Conservation (phyloP, 2,329 filamentous ascomycete genomes). For the Chaetothyriales sp. region DNA sequence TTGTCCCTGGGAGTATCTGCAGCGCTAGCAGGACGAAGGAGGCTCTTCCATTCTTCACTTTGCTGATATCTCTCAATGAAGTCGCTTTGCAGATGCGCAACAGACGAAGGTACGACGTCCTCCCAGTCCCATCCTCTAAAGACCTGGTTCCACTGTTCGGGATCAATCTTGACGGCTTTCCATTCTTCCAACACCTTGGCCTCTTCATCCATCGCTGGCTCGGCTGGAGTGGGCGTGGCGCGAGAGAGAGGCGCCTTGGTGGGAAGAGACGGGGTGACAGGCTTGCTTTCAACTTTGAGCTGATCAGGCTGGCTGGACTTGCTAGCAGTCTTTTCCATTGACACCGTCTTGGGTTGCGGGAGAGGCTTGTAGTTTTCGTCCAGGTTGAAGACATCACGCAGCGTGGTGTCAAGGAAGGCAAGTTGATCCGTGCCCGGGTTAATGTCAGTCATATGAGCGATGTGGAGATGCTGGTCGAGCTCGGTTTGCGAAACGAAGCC, state of each 20-base stretch:
- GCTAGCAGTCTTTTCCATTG: conserved; percentile 9
- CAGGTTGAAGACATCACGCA: conserved; percentile 34
- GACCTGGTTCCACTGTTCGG: conserved; percentile 10
- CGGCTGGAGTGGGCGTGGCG: background rate
- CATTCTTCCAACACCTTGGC: conserved; percentile 2
- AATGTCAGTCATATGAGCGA: conserved; percentile 36
- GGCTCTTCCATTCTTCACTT: background rate
- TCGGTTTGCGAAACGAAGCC: conserved; percentile 41
- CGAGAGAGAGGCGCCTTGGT: conserved; percentile 9
- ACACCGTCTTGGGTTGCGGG: conserved; percentile 8
- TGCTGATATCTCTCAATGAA: background rate
- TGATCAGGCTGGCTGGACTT: conserved; percentile 1
- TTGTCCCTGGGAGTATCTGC: conserved; percentile 12
- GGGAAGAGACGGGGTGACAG: conserved; percentile 10
- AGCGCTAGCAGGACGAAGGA: background rate
- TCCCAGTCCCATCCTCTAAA: conserved; percentile 16
- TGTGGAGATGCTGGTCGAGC: conserved; percentile 39
- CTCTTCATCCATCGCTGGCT: background rate
- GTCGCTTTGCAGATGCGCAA: background rate
- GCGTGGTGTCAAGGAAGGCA: conserved; percentile 39
- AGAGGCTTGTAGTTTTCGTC: conserved; percentile 31
- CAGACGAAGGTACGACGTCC: conserved; percentile 11
- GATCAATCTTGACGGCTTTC: conserved; percentile 10
- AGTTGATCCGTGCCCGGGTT: conserved; percentile 38
- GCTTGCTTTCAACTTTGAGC: conserved; percentile 9